Evolutionary conservation across 257 asterid genomes (phyloP), one percentile per base, ranked within the genome.

Genomic region (Cruciata laevipes): DNA sequence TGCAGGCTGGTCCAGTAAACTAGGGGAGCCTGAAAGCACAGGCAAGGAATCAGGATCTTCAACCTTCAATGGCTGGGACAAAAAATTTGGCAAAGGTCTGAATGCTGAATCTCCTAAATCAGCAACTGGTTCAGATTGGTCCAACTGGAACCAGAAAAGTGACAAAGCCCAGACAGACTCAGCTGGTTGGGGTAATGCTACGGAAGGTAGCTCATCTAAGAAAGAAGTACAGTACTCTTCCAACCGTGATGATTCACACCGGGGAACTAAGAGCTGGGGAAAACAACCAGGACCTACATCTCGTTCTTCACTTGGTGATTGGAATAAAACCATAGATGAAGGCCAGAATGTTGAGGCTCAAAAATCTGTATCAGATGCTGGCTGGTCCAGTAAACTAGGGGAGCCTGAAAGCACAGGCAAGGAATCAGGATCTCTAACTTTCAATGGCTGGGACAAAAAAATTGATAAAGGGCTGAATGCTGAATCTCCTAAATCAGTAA

Each of bases 381-480:
- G 53, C 23, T 49, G 74, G 69, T 62, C 74, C 40, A 51, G 51
- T 38, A 31, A 52, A 33, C 37, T 21, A 49, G 57, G 53, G 61
- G 32, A 66, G 33, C 24, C 70, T 49, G 31, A 17, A 30, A 49
- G 70, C 61, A 31, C 20, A 5, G 1, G 31, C 31, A 66, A 66
- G 44, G 61, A 49, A 33, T 27, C 32, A 18, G 70, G 21, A 30
- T 10, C 61, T 25, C 49, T 42, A 14, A 4, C 33, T 25, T 24
- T 8, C 4, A 71, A 81, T 79, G 31, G 62, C 21, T 55, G 59
- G 65, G 58, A 63, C 27, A 30, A 24, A 30, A 61, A 52, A 33
- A 33, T 25, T 71, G 75, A 53, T 30, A 53, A 55, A 64, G 69
- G 42, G 20, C 58, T 61, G 32, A 44, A 61, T 32, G 33, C 30